phyloP scores from a whole-genome alignment of 768 basidiomycete species.

The Leucogyrophana mollusca region DNA sequence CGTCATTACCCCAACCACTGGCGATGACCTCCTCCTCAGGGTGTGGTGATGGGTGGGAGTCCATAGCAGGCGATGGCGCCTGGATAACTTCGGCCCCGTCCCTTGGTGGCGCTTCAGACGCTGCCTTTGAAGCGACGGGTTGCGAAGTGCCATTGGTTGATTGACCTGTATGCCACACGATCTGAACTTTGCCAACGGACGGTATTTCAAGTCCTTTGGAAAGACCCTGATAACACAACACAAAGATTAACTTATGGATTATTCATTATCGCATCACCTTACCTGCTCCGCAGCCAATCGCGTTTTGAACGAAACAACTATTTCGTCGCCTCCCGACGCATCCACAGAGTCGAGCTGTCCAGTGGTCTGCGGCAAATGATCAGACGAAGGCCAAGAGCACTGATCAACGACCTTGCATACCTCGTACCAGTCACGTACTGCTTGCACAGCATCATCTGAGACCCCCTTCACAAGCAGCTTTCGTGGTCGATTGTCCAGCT shows the following conservation, averaged over 20 bases:
- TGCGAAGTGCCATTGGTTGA: conserved; percentile 18
- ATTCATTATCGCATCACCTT: conserved; percentile 13
- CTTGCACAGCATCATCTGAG: conserved; percentile 50
- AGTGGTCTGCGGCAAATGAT: conserved; percentile 43
- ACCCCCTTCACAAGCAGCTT: conserved; percentile 75
- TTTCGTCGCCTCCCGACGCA: conserved; percentile 49
- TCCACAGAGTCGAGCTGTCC: conserved; percentile 73
- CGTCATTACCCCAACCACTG: conserved; percentile 64
- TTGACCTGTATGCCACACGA: conserved; percentile 61
- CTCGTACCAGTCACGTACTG: conserved; percentile 83
- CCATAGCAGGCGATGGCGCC: conserved; percentile 13
- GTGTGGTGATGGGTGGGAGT: conserved; percentile 28
- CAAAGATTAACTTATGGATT: conserved; percentile 4
- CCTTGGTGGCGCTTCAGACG: conserved; percentile 19
- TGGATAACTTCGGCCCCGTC: conserved; percentile 24
- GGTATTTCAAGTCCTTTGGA: conserved; percentile 71
- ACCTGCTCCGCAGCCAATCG: conserved; percentile 80
- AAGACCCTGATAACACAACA: conserved; percentile 49
- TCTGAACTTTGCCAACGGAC: conserved; percentile 59
- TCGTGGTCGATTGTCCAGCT: conserved; percentile 87
- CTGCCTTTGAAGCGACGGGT: conserved; percentile 11
- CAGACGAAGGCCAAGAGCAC: conserved; percentile 2
- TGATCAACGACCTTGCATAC: conserved; percentile 30
- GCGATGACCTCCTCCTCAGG: conserved; percentile 62
- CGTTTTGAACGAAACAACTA: conserved; percentile 69